Conservation (phyloP, 768 basidiomycete genomes). For the Lactarius sp. region DNA sequence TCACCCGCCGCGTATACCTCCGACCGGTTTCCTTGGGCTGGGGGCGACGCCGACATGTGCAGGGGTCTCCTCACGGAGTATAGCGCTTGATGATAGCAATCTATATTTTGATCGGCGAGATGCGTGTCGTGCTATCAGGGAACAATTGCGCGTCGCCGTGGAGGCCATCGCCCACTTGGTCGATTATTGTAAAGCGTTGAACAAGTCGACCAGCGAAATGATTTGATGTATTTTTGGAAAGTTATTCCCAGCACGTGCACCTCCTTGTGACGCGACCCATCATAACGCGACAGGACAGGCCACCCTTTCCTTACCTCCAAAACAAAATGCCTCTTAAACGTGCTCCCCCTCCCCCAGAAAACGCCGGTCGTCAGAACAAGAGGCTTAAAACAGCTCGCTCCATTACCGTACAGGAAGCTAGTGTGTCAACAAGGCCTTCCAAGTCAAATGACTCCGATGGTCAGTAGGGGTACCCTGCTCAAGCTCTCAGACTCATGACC, state of each 20-base stretch:
- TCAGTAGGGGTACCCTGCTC: conserved; percentile 30
- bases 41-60: conserved; percentile 49
- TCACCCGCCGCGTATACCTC: conserved; percentile 45
- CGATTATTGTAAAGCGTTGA: background rate
- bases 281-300: background rate
- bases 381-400: conserved; percentile 64
- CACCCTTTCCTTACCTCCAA: background rate
- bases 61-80: conserved; percentile 40
- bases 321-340: conserved; percentile 42
- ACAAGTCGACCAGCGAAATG: no score
- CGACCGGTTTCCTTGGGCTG: conserved; percentile 68
- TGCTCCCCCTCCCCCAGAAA: conserved; percentile 29
- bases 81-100: conserved; percentile 41
- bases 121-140: conserved; percentile 10
- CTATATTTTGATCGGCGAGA: conserved; percentile 30
- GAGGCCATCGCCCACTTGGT: conserved; percentile 27
- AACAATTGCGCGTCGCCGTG: conserved; percentile 2
- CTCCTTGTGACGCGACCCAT: background rate
- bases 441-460: conserved; percentile 39
- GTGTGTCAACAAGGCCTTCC: conserved; percentile 40
- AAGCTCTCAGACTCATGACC: background rate
- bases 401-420: conserved; percentile 55
- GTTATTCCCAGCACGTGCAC: conserved; percentile 22
- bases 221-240: background rate
- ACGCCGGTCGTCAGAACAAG: conserved; percentile 53